Evolutionary conservation across 73 alveolate genomes (phyloP).

Genomic region (Tetrahymena thermophila): DNA sequence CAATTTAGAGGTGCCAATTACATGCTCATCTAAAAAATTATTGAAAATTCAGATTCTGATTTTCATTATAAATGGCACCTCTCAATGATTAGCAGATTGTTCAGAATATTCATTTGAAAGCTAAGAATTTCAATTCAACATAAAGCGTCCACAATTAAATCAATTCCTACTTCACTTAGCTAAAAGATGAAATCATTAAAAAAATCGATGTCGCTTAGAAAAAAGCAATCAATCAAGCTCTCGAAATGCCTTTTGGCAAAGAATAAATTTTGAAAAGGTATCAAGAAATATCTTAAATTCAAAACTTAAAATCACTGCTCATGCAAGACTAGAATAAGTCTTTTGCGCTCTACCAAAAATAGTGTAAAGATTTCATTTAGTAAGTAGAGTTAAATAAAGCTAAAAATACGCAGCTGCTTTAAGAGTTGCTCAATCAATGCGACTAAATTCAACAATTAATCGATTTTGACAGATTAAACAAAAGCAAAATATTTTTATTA

Average conservation of each 20-base stretch:
- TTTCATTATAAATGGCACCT: not conserved
- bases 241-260: not conserved
- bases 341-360: not conserved
- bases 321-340: not conserved
- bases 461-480: not conserved
- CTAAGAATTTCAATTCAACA: too few species aligned
- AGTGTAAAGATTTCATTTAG: not conserved
- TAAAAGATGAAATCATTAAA: not conserved
- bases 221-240: not conserved
- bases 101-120: too few species aligned
- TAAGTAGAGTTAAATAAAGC: too few species aligned
- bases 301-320: not conserved
- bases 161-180: not conserved
- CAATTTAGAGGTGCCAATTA: not conserved
- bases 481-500: not conserved
- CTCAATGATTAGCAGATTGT: not conserved
- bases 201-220: not conserved
- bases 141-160: not conserved
- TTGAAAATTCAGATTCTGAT: too few species aligned
- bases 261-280: not conserved
- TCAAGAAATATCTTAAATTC: not conserved
- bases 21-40: not conserved
- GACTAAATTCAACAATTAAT: not conserved
- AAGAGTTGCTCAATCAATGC: not conserved
- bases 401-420: too few species aligned